phyloP scores from a whole-genome alignment of 2,329 filamentous ascomycete genomes.

The Aspergillus caelatus region DNA sequence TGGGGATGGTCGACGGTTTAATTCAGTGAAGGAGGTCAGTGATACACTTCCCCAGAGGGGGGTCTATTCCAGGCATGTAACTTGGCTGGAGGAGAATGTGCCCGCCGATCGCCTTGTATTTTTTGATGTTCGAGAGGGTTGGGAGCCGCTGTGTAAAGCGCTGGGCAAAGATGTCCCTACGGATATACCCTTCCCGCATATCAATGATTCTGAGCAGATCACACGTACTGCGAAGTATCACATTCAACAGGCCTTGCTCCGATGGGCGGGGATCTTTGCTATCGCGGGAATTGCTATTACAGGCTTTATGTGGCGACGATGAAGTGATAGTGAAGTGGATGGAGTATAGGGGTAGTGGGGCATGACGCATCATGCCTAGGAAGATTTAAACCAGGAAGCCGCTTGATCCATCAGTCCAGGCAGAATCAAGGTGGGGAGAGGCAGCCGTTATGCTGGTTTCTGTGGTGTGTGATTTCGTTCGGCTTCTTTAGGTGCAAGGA shows the following conservation, averaged over 20 bases:
- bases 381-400: too few relatives aligned
- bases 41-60: conserved; percentile 17
- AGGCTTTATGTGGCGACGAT: neutral
- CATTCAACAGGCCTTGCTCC: conserved; percentile 30
- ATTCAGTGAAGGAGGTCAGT: neutral
- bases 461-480: too few relatives aligned
- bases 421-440: too few relatives aligned
- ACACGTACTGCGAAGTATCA: conserved; percentile 21
- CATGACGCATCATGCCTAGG: too few relatives aligned
- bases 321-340: too few relatives aligned
- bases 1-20: conserved; percentile 8
- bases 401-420: too few relatives aligned
- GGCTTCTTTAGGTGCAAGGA: too few relatives aligned
- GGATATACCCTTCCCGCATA: conserved; percentile 40
- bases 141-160: conserved; percentile 51
- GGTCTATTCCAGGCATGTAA: conserved; percentile 18
- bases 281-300: conserved; percentile 16
- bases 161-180: conserved; percentile 42
- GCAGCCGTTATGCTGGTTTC: too few relatives aligned
- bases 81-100: conserved; percentile 29
- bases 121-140: conserved; percentile 46
- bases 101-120: conserved; percentile 39
- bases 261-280: conserved; percentile 31
- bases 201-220: conserved; percentile 37
- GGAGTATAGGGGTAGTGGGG: too few relatives aligned